Evolutionary conservation across 148 eudicot genomes (phyloP), one percentile per base, ranked within the genome.

Genomic region (Rhododendron henanense): DNA sequence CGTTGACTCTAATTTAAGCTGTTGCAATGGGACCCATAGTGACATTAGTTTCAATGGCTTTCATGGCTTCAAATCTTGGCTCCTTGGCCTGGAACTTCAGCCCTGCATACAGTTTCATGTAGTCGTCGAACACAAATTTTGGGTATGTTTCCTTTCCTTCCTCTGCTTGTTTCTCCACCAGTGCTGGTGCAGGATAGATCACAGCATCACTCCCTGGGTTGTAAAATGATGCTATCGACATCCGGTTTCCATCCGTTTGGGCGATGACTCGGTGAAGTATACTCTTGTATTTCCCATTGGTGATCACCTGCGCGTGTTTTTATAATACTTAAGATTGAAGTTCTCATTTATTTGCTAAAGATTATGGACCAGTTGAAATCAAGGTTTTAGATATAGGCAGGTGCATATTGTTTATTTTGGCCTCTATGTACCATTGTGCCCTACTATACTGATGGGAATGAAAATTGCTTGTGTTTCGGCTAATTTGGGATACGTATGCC

Each of bases 41-140:
- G 19, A 73, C 88, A 23, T 37, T 73, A 82, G 65, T 78, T 84
- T 85, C 91, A 76, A 90, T 10, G 65, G 93, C 85, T 87, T 94
- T 94, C 92, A 94, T 93, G 55, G 90, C 88, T 88, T 93, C 95
- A 86, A 94, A 94, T 78, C 97, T 89, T 67, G 97, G 95, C 78
- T 94, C 95, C 86, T 94, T 94, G 45, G 92, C 93, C 85, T 94
- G 93, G 83, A 92, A 92, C 88, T 92, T 92, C 16, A 90, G 85
- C 1, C 87, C 87, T 8, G 92, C 86, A 87, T 92, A 92, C 18
- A 90, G 87, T 83, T 90, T 90, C 94, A 92, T 92, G 91, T 92
- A 92, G 83, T 92, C 94, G 7, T 90, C 92, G 53, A 90, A 92
- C 76, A 92, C 88, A n/a, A 92, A 92, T 50, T 88, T 92, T 0